These are phyloP conservation scores for Kodamaea laetipori DNA, from an alignment of 805 yeast genomes.

Conservation along the genomic window DNA sequence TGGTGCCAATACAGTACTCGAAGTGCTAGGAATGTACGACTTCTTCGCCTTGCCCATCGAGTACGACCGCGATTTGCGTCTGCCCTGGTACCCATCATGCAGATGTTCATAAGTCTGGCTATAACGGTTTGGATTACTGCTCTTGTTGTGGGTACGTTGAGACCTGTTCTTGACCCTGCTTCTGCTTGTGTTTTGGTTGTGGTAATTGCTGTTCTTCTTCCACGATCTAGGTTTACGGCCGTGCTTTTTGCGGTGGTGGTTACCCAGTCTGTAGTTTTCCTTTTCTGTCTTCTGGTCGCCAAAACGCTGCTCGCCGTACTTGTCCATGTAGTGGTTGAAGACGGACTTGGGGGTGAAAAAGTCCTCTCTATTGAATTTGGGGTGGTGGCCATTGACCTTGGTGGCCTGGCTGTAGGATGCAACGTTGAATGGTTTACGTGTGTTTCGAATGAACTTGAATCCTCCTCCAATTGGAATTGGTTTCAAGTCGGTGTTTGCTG, in stretches of 20 bases:
- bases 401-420: conserved; percentile 52
- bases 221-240: conserved; percentile 30
- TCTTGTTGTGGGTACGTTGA: conserved; percentile 8
- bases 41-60: conserved; percentile 16
- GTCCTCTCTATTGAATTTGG: conserved; percentile 62
- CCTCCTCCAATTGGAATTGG: conserved; percentile 44
- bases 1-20: conserved; percentile 8
- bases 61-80: conserved; percentile 19
- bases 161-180: conserved; percentile 7
- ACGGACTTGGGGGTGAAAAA: conserved; percentile 79
- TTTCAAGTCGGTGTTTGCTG: conserved; percentile 36
- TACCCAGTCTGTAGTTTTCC: conserved; percentile 7
- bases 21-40: conserved; percentile 3
- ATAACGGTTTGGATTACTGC: conserved; percentile 5
- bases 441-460: conserved; percentile 36
- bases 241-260: conserved; percentile 18
- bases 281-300: conserved; percentile 8
- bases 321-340: conserved; percentile 69
- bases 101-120: conserved; percentile 4
- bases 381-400: conserved; percentile 2
- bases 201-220: conserved; percentile 27
- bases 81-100: background rate
- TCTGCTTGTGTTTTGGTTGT: conserved; percentile 23
- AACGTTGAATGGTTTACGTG: conserved; percentile 63
- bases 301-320: conserved; percentile 49